phyloP scores from a whole-genome alignment of 768 basidiomycete species.

The Stropharia rugosoannulata region DNA sequence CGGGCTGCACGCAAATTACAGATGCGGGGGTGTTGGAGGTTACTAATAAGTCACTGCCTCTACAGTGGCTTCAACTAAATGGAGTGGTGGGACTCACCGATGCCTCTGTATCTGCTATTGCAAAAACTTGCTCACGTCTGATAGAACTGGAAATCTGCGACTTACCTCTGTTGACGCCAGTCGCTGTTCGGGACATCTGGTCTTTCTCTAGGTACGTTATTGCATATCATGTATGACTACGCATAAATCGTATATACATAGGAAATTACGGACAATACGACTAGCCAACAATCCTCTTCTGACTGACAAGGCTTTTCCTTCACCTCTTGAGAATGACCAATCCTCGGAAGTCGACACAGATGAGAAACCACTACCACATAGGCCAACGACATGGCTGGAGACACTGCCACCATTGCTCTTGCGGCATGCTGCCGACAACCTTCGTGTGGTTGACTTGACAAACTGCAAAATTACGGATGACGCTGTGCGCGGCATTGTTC shows the following conservation, averaged over 20 bases:
- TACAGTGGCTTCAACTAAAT: slow-evolving; percentile 76
- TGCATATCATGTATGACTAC: neutral
- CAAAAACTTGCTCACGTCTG: slow-evolving; percentile 71
- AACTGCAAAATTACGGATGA: slow-evolving; percentile 76
- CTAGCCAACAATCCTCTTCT: slow-evolving; percentile 76
- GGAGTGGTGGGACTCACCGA: slow-evolving; percentile 64
- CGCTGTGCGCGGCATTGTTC: slow-evolving; percentile 72
- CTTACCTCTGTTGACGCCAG: slow-evolving; percentile 65
- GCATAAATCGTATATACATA: slow-evolving; percentile 19
- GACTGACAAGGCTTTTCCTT: slow-evolving; percentile 80
- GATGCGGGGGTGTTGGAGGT: slow-evolving; percentile 78
- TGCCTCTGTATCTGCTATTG: slow-evolving; percentile 64
- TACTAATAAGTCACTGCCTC: slow-evolving; percentile 60
- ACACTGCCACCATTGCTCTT: slow-evolving; percentile 62
- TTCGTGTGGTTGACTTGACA: slow-evolving; percentile 79
- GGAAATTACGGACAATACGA: slow-evolving; percentile 73
- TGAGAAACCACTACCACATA: slow-evolving; percentile 55
- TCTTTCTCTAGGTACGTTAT: slow-evolving; percentile 60
- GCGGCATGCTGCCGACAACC: slow-evolving; percentile 64
- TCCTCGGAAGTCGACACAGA: slow-evolving; percentile 11
- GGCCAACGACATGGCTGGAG: slow-evolving; percentile 61
- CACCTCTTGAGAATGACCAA: slow-evolving; percentile 30
- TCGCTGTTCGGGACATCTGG: slow-evolving; percentile 80
- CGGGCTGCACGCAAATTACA: slow-evolving; percentile 72
- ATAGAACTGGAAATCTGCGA: slow-evolving; percentile 79